phyloP scores from a whole-genome alignment of 768 basidiomycete genomes.

The Mrakia gelida region DNA sequence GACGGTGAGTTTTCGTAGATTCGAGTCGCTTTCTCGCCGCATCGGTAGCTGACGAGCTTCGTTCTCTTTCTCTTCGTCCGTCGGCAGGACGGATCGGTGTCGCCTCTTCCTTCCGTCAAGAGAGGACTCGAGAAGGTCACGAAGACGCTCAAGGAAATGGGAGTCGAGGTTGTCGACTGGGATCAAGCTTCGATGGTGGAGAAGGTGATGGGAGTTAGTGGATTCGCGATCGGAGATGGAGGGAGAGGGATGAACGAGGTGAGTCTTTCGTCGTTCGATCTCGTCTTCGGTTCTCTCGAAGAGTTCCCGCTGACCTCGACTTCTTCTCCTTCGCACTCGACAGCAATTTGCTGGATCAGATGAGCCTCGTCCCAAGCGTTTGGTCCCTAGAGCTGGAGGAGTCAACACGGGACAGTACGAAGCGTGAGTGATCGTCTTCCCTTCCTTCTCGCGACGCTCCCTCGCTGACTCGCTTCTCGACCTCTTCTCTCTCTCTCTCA shows the following conservation, averaged over 20 bases:
- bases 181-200: constrained; percentile 47
- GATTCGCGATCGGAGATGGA: not conserved
- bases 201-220: not conserved
- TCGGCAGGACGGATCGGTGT: constrained; percentile 53
- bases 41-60: too few relatives aligned
- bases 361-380: constrained; percentile 5
- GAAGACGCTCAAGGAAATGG: constrained; percentile 56
- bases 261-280: not conserved
- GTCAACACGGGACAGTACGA: constrained; percentile 1
- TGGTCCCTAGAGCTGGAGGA: not conserved
- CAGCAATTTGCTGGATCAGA: constrained; percentile 8
- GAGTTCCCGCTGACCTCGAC: not conserved
- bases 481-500: not conserved
- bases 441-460: not conserved
- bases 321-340: too few relatives aligned
- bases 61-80: too few relatives aligned
- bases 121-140: constrained; percentile 59
- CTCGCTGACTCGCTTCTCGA: not conserved
- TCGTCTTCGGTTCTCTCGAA: not conserved
- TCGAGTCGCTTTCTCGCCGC: too few relatives aligned
- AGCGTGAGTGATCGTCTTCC: not conserved
- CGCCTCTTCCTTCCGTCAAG: constrained; percentile 61
- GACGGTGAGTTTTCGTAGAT: not conserved
- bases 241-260: constrained; percentile 15
- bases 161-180: constrained; percentile 66